phyloP scores from a whole-genome alignment of 805 yeast genomes.

The Zygoascus flipseniorum region DNA sequence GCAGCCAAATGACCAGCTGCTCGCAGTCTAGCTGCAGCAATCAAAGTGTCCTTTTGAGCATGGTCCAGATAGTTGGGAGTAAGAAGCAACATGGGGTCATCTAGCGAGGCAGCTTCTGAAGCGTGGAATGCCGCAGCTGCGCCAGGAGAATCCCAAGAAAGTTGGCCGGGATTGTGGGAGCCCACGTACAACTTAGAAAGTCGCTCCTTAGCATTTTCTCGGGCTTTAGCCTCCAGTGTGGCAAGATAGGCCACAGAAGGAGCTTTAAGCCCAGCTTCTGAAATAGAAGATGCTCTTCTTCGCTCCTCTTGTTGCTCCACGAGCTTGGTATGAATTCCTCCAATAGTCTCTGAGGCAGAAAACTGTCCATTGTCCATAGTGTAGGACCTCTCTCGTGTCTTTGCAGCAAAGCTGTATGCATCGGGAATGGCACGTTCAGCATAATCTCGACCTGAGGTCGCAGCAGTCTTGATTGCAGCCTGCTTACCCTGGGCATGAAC shows the following conservation, averaged over 20 bases:
- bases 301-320: neutral
- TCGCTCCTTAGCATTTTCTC: slow-evolving; percentile 24
- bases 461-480: slow-evolving; percentile 27
- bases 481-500: slow-evolving; percentile 2
- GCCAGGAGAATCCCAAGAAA: slow-evolving; percentile 17
- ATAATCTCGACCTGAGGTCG: slow-evolving; percentile 24
- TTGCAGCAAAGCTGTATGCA: slow-evolving; percentile 27
- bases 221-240: slow-evolving; percentile 25
- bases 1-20: slow-evolving; percentile 35
- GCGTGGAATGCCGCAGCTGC: slow-evolving; percentile 13
- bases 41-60: slow-evolving; percentile 30
- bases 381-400: slow-evolving; percentile 8
- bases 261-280: neutral
- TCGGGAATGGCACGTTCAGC: slow-evolving; percentile 28
- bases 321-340: slow-evolving; percentile 4
- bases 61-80: slow-evolving; percentile 13
- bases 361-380: slow-evolving; percentile 7
- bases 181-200: slow-evolving; percentile 20
- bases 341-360: neutral
- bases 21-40: slow-evolving; percentile 44
- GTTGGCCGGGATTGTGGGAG: slow-evolving; percentile 11
- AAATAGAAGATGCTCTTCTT: neutral
- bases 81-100: slow-evolving; percentile 11
- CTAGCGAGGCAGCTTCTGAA: slow-evolving; percentile 7
- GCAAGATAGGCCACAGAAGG: neutral